These are phyloP conservation scores for Coleophoma crateriformis DNA, from an alignment of 2,329 filamentous ascomycete genomes.

Conservation along the genomic window DNA sequence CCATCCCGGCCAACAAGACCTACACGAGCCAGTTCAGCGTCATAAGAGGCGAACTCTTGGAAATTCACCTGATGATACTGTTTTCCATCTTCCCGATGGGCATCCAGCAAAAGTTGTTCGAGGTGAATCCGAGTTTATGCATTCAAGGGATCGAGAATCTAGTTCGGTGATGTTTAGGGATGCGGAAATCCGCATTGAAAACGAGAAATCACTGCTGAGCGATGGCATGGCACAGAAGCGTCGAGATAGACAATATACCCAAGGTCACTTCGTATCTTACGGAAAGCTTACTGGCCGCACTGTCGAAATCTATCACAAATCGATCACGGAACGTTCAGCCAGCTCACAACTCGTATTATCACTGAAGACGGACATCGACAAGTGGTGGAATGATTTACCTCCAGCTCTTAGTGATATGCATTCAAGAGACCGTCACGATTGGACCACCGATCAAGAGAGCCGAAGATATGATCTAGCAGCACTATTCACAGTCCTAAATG, in stretches of 20 bases:
- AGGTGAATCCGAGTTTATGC: too few relatives aligned
- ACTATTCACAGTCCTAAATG: background rate
- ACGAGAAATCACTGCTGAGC: background rate
- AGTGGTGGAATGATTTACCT: background rate
- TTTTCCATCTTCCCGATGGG: background rate
- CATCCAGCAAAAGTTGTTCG: background rate
- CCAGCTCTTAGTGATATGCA: background rate
- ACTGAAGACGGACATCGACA: background rate
- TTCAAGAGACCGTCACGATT: background rate
- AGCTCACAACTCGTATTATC: background rate
- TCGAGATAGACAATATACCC: background rate
- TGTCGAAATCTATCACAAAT: background rate
- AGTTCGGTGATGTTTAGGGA: too few relatives aligned
- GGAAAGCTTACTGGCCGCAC: background rate
- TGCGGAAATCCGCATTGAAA: background rate
- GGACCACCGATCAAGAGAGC: background rate
- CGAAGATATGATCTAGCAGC: background rate
- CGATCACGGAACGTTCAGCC: background rate
- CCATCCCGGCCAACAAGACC: conserved; percentile 22
- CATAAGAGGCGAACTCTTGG: background rate
- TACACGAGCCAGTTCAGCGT: conserved; percentile 16
- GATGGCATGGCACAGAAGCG: background rate
- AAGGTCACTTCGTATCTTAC: background rate
- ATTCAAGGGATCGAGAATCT: too few relatives aligned
- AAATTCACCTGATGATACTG: background rate